Conservation (phyloP, 345 rosid genomes). For the Eucalyptus brandiana region DNA sequence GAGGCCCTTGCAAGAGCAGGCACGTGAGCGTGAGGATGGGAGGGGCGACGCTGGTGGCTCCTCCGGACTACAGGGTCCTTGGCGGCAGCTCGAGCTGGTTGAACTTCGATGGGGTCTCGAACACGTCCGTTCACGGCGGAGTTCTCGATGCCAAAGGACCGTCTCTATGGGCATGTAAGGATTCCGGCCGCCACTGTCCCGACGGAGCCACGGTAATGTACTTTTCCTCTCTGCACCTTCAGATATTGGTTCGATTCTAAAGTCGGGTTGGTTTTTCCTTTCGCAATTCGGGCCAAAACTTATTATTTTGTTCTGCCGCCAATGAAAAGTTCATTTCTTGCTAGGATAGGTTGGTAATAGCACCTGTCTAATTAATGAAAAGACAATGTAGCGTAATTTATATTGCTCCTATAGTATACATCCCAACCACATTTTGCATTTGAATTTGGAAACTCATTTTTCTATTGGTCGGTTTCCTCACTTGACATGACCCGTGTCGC, state of each 20-base stretch:
- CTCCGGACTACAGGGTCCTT: constrained; percentile 21
- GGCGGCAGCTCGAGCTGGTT: constrained; percentile 30
- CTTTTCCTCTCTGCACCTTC: background rate
- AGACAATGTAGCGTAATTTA: background rate
- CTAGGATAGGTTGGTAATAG: background rate
- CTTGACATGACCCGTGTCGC: background rate
- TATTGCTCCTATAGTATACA: background rate
- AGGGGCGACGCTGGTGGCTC: constrained; percentile 35
- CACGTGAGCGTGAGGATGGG: constrained; percentile 22
- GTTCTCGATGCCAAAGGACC: constrained; percentile 46
- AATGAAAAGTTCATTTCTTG: background rate
- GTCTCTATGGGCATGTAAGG: constrained; percentile 46
- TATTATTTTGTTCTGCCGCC: background rate
- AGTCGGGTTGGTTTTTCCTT: background rate
- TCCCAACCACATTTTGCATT: background rate
- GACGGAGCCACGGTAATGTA: constrained; percentile 41
- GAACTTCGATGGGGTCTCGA: constrained; percentile 23
- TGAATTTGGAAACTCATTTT: background rate
- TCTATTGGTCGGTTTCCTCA: background rate
- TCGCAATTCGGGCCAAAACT: background rate
- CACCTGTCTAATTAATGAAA: background rate
- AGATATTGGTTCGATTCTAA: background rate
- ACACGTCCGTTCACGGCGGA: constrained; percentile 37
- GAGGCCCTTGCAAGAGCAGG: constrained; percentile 32
- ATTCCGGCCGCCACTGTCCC: constrained; percentile 20